These are phyloP conservation scores for Hericium alpestre DNA, from an alignment of 768 basidiomycete species.

Conservation along the genomic window DNA sequence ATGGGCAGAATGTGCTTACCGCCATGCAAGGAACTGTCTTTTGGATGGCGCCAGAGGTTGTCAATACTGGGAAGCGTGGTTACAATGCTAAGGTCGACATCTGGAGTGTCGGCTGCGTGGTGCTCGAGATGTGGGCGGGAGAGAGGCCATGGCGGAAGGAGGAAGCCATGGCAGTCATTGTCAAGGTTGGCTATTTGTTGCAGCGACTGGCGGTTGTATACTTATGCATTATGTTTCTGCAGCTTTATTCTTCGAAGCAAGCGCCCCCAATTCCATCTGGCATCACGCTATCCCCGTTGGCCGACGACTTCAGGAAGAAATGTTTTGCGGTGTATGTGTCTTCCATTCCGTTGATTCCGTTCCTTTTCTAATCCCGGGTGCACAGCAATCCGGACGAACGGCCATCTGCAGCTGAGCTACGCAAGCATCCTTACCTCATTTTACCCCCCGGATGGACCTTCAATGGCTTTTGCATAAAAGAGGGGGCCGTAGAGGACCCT, in stretches of 20 bases:
- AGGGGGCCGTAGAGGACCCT: slow-evolving; percentile 1
- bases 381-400: slow-evolving; percentile 74
- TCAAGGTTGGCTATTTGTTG: slow-evolving; percentile 50
- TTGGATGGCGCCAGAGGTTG: slow-evolving; percentile 98
- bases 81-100: slow-evolving; percentile 98
- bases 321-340: slow-evolving; percentile 79
- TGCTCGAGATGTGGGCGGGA: slow-evolving; percentile 99
- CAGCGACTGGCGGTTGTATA: not conserved
- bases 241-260: slow-evolving; percentile 79
- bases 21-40: slow-evolving; percentile 98
- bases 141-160: slow-evolving; percentile 88
- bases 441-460: slow-evolving; percentile 70
- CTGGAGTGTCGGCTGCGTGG: slow-evolving; percentile 98
- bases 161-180: slow-evolving; percentile 86
- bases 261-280: slow-evolving; percentile 86
- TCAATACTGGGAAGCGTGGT: slow-evolving; percentile 77
- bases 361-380: not conserved
- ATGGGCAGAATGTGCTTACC: slow-evolving; percentile 72
- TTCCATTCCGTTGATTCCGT: not conserved
- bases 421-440: slow-evolving; percentile 67
- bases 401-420: slow-evolving; percentile 68
- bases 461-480: slow-evolving; percentile 34
- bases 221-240: not conserved
- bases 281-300: slow-evolving; percentile 61
- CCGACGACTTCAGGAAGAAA: slow-evolving; percentile 75